Evolutionary conservation across 2,329 filamentous ascomycete species (phyloP), one percentile per base, ranked within the genome.

Genomic region (Helotiales sp.): DNA sequence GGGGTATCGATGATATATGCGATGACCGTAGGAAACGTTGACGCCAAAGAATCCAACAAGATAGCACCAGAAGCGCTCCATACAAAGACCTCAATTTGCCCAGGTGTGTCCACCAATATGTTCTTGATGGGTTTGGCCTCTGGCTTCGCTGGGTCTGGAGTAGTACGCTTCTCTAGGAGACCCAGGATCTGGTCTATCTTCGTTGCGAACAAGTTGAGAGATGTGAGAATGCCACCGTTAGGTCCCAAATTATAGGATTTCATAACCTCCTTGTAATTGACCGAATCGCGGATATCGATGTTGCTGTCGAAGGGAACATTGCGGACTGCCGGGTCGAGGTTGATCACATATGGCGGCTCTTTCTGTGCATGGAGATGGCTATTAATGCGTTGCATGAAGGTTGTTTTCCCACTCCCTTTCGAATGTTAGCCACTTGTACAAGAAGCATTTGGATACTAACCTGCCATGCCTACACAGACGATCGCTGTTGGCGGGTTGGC

Each of bases 181-280:
- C 85, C 85, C 67, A 99, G 88, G 63, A 99, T 92, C 80, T 99
- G 96, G 76, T 99, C 96, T 69, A 99, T 93, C 80, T 99, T 99
- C 65, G 96, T 99, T 49, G 94, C 93, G 79, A 99, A 99, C 28
- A 99, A 87, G 79, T 99, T 99, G 58, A 99, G 83, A 11, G 92
- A 96, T 1, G 96, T 99, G 73, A 99, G 83, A 76, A 99, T 99
- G 55, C 94, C 96, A 61, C 96, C 96, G 82, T 99, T 99, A 8
- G 96, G 96, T 0, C 96, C 96, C 0, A 99, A 87, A 77, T 97
- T 97, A 80, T 97, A 98, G 81, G 98, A 94, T 81, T 95, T 96
- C 96, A 99, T 99, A 71, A 99, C 96, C 81, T 99, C 95, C 79
- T 97, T 96, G 84, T 99, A 99, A 86, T 99, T 97, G 79, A 99